Evolutionary conservation across 441 rosid species (phyloP).

Genomic region (Pelargonium australe): DNA sequence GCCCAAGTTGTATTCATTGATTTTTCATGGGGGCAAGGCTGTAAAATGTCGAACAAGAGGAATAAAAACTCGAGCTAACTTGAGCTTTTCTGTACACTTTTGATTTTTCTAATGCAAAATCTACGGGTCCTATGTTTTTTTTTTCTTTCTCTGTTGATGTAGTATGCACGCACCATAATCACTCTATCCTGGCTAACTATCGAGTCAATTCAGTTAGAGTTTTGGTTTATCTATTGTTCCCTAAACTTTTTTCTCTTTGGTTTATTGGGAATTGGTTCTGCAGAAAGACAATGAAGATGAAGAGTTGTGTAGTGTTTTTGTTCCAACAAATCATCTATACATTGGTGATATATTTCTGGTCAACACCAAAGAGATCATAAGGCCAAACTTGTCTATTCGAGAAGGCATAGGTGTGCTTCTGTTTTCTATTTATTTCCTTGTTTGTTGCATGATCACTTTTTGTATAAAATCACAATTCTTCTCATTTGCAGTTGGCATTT

Average conservation of each 20-base stretch:
- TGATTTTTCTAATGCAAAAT: too few species aligned
- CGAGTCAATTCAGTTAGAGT: neutral
- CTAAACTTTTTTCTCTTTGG: too few species aligned
- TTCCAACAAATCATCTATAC: constrained; percentile 89
- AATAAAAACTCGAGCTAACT: too few species aligned
- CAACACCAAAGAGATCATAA: constrained; percentile 69
- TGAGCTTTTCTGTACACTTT: too few species aligned
- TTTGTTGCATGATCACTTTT: neutral
- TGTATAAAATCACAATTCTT: neutral
- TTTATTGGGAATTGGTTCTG: neutral
- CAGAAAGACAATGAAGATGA: constrained; percentile 1
- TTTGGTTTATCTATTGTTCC: neutral
- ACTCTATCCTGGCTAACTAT: neutral
- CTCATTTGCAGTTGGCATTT: too few species aligned
- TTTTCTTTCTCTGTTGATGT: too few species aligned
- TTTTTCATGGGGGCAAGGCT: too few species aligned
- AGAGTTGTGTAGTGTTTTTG: constrained; percentile 16
- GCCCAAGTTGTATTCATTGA: too few species aligned
- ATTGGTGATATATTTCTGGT: constrained; percentile 83
- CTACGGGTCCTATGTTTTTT: too few species aligned
- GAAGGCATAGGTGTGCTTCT: constrained; percentile 67
- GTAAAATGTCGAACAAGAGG: too few species aligned
- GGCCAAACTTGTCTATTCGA: constrained; percentile 75
- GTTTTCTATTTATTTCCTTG: neutral
- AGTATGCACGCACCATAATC: too few species aligned